A percentile compares a stretch with the other conserved stretches of the same genome.
Conservation (phyloP, 1,284 basidiomycete species). For the Apiotrichum laibachii region DNA sequence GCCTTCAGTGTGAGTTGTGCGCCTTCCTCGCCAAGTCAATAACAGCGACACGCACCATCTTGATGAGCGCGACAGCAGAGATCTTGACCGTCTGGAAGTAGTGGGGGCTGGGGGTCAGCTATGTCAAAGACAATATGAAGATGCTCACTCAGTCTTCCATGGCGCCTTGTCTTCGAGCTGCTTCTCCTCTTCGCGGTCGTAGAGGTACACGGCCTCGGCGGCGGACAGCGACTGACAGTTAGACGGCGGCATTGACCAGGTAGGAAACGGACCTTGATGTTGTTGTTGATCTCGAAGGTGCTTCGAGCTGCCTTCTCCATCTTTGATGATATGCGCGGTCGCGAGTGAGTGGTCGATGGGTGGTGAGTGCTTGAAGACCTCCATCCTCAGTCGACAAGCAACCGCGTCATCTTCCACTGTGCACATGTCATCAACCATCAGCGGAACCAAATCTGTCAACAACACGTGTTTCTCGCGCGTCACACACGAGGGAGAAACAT, state of each 20-base stretch:
- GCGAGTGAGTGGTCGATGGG: too few species aligned
- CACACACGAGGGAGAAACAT: too few species aligned
- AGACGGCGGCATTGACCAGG: neutral
- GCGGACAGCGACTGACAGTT: constrained; percentile 35
- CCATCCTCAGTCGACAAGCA: too few species aligned
- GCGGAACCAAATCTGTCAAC: too few species aligned
- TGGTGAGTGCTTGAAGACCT: too few species aligned
- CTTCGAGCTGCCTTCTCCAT: constrained; percentile 59
- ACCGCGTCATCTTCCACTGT: too few species aligned
- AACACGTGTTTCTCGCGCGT: too few species aligned
- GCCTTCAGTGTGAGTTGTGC: constrained; percentile 58
- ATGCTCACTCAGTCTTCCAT: constrained; percentile 78
- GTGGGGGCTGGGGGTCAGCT: constrained; percentile 62
- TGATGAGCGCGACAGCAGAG: constrained; percentile 90
- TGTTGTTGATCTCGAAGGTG: constrained; percentile 80
- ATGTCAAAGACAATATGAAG: neutral
- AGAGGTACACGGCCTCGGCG: constrained; percentile 73
- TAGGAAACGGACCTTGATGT: constrained; percentile 54
- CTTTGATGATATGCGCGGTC: neutral
- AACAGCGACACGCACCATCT: constrained; percentile 72
- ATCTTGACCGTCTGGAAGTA: constrained; percentile 95
- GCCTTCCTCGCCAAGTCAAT: neutral
- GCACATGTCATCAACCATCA: too few species aligned
- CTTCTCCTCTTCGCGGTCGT: constrained; percentile 69
- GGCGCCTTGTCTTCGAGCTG: constrained; percentile 69